Evolutionary conservation across 345 rosid species (phyloP), one percentile per base, ranked within the genome.

Genomic region (Schrenkiella parvula): DNA sequence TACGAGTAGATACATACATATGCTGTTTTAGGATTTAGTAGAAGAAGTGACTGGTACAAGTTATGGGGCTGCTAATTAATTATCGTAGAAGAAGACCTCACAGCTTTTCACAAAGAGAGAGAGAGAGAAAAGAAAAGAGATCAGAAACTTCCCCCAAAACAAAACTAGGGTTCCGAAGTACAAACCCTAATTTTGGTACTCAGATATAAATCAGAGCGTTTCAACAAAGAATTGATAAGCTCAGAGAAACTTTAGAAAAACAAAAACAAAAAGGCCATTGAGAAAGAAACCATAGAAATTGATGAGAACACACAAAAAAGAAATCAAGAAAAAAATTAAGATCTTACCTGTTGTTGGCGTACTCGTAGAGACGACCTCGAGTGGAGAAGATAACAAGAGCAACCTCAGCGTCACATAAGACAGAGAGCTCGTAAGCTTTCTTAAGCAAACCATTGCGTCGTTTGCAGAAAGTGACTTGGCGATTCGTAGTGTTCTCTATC

Each of bases 331-430:
- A 55, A 32, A 39, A 53, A 14, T 26, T 32, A 66, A 69, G 72
- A 62, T 43, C 73, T 31, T 64, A 88, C 97, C 95, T 90, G 91
- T 84, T 83, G 66, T 90, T 88, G 65, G 97, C 86, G 44, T 90
- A 88, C 56, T 90, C 97, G 39, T 90, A 90, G 82, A 90, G 95
- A n/a, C 95, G 90, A 63, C 95, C 97, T 3, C 95, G 90, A 84
- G 63, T 87, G 26, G 95, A 88, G 86, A 90, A 90, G 85, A 90
- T 81, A 50, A 90, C 64, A 54, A 90, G 93, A 71, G 93, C 87
- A 13, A 90, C 88, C 66, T 90, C 93, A 53, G 93, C 93, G 17
- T 90, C 96, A 64, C 93, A 88, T 44, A 90, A 75, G 15, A 88
- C 96, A 57, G 96, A 90, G 60, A 90, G 72, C 76, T 90, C 93